A percentile compares a stretch with the other conserved stretches of the same genome.
These are phyloP conservation scores for Paraleonurus japonicus DNA, from an alignment of 257 asterid species.

Conservation along the genomic window DNA sequence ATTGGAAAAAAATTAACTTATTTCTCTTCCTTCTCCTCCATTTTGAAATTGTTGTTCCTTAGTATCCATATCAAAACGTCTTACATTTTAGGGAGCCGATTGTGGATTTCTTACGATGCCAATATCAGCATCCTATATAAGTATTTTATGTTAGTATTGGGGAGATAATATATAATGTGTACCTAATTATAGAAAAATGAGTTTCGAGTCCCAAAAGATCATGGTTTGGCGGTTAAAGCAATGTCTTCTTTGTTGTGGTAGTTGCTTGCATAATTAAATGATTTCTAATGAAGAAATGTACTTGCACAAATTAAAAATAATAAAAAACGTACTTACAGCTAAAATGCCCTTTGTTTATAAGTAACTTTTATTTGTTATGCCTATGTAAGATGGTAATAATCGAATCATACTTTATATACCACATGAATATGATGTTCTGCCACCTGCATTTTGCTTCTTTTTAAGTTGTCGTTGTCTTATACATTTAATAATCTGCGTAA, in stretches of 20 bases:
- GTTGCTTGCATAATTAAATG: conserved; percentile 19
- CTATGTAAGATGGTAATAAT: conserved; percentile 10
- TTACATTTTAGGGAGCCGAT: no score
- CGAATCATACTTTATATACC: conserved; percentile 18
- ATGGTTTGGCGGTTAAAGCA: conserved; percentile 36
- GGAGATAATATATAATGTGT: no score
- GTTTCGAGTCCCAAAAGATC: conserved; percentile 47
- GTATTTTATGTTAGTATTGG: no score
- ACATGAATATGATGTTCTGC: conserved; percentile 26
- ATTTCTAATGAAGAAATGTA: neutral
- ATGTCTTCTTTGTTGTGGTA: conserved; percentile 16
- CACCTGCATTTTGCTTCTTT: conserved; percentile 6
- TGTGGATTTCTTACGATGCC: no score
- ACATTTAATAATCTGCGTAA: conserved; percentile 3
- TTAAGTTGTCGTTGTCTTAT: conserved; percentile 1
- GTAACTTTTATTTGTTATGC: neutral
- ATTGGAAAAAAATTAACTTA: neutral
- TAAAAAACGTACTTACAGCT: conserved; percentile 19
- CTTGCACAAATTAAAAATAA: conserved; percentile 15
- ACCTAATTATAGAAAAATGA: no score
- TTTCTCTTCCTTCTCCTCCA: neutral
- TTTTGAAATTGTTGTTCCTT: neutral
- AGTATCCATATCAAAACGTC: no score
- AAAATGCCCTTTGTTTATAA: neutral
- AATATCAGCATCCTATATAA: no score